A percentile compares a stretch with the other conserved stretches of the same genome.
Evolutionary conservation across 2,329 filamentous ascomycete genomes (phyloP).

Genomic region (Colletotrichum sp.): DNA sequence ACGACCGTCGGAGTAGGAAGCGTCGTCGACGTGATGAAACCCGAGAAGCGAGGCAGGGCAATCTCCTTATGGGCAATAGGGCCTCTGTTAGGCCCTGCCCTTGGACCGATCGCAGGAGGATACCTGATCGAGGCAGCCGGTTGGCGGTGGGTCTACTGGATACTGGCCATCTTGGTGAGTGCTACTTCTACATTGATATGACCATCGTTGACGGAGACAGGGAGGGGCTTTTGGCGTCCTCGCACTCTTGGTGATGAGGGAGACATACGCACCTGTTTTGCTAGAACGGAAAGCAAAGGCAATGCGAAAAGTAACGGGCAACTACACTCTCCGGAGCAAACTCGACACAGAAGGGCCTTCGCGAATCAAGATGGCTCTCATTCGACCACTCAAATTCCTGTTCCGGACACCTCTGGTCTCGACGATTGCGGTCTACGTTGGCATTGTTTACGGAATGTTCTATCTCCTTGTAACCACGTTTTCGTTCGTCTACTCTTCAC

Average conservation of each 20-base stretch:
- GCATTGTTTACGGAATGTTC: slow-evolving; percentile 60
- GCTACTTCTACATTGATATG: not conserved
- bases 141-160: slow-evolving; percentile 59
- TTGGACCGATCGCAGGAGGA: slow-evolving; percentile 52
- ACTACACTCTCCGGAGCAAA: slow-evolving; percentile 40
- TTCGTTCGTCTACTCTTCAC: slow-evolving; percentile 51
- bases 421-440: slow-evolving; percentile 57
- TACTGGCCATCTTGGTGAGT: slow-evolving; percentile 50
- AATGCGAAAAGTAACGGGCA: slow-evolving; percentile 47
- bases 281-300: slow-evolving; percentile 44
- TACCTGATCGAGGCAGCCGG: slow-evolving; percentile 36
- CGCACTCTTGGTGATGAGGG: slow-evolving; percentile 42
- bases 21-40: slow-evolving; percentile 54
- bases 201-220: not conserved
- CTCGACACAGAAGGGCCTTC: slow-evolving; percentile 37
- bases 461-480: slow-evolving; percentile 64
- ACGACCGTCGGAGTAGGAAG: slow-evolving; percentile 55
- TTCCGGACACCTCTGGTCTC: slow-evolving; percentile 57
- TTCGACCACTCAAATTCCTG: slow-evolving; percentile 56
- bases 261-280: slow-evolving; percentile 46
- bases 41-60: slow-evolving; percentile 50
- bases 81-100: slow-evolving; percentile 51
- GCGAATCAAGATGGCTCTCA: slow-evolving; percentile 47
- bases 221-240: slow-evolving; percentile 38
- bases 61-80: slow-evolving; percentile 56